Evolutionary conservation across 306 rosid species (phyloP), one percentile per base, ranked within the genome.

Genomic region (Carpinus viminea): DNA sequence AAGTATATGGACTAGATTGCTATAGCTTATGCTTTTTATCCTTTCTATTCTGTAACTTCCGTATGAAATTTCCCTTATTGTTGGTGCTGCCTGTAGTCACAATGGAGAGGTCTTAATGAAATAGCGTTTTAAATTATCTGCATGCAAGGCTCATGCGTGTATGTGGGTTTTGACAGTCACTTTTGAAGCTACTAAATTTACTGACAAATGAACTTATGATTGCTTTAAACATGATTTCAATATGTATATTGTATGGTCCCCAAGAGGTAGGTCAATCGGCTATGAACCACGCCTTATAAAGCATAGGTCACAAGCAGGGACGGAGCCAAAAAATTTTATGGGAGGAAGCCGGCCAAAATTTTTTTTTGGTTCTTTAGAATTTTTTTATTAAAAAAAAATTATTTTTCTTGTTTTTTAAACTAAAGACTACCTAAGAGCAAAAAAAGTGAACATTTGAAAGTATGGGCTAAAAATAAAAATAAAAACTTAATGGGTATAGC

Each of bases 151-250:
- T 8, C 48, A 69, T 50, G 4, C 56, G 2, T 50, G 17, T 54
- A 7, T 66, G 47, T 74, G 55, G 38, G 20, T 61, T 74, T 62
- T 50, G 43, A 61, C 43, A 2, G 1, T 61, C 36, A 26, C 11
- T 24, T 60, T 60, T 41, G 38, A 60, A 60, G 68, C 18, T 60
- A 12, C 68, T 60, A 5, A 28, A 7, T 36, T 7, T 18, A 64
- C 34, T 36, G 20, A 64, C 18, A 8, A 4, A 18, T 64, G 70
- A 64, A 64, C 70, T 64, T 64, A 36, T 16, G 45, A 20, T 7
- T 64, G 21, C 59, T 21, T 12, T 43, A 73, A 72, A 72, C 80
- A 70, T 61, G 31, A 31, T 54, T 76, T 70, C 10, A 20, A 47
- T 59, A 64, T 62, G n/a, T 12, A 17, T 26, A 62, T 10, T 41